Conservation (phyloP, 495 filamentous ascomycete genomes). For the Aspergillus cristatus region DNA sequence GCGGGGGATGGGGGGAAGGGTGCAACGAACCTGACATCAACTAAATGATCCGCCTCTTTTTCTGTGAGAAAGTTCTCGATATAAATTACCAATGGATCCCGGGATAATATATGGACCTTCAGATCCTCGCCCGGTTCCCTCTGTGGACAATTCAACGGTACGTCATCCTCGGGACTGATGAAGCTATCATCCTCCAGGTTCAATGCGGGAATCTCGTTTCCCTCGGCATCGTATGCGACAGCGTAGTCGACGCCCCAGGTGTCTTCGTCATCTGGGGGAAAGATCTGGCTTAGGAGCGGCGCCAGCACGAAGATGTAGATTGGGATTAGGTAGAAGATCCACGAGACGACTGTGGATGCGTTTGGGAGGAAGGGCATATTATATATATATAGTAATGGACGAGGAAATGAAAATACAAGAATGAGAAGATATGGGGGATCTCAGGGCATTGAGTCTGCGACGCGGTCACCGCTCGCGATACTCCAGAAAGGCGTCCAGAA, state of each 20-base stretch:
- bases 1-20: no score
- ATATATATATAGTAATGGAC: no score
- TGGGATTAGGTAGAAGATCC: constrained; percentile 33
- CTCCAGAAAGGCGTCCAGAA: no score
- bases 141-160: constrained; percentile 16
- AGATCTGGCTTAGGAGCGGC: constrained; percentile 14
- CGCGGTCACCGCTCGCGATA: no score
- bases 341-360: constrained; percentile 22
- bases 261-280: constrained; percentile 1
- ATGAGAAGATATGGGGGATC: no score
- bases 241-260: constrained; percentile 3
- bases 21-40: constrained; percentile 45
- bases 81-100: constrained; percentile 47
- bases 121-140: constrained; percentile 16
- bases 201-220: constrained; percentile 5
- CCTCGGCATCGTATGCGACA: constrained; percentile 12
- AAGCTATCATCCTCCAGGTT: constrained; percentile 26
- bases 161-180: constrained; percentile 23
- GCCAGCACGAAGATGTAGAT: constrained; percentile 28
- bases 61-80: constrained; percentile 44
- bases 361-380: constrained; percentile 18
- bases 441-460: no score
- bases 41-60: constrained; percentile 39
- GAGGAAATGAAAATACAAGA: no score
- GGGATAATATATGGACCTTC: constrained; percentile 37